Base-by-base conservation (phyloP, 2,329 filamentous ascomycete genomes). In the Hirsutella minnesotensis region DNA sequence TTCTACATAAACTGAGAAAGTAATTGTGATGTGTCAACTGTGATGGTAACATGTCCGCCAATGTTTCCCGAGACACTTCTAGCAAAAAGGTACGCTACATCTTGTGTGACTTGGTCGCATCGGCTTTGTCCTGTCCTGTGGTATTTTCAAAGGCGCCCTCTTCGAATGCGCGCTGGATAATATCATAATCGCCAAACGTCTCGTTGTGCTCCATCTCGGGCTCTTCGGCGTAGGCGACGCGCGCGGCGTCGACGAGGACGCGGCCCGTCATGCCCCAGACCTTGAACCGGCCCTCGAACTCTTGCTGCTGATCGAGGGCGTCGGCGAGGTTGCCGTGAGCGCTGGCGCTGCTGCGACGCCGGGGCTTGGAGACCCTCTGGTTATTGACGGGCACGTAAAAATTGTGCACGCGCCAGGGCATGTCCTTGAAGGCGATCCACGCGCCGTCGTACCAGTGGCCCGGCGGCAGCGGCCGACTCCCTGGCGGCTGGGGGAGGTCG, bases 251-350 rank as follows among this genome's bases (percentile, higher is more conserved):
- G 5, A 95, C 86, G 43, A 95, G 61, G 43, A 96, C 90, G 41
- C 87, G 71, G 3, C 87, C 90, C 42, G 90, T 96, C 86, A 96
- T 90, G 15, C 90, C 90, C 75, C 89, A 95, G 4, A 96, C 88
- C 51, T 84, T 80, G 63, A 92, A 95, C 31, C 83, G 70, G 3
- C 68, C 67, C 4, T 62, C 56, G 10, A 63, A 59, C 46, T 72
- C 65, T 47, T 66, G 56, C 38, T 66, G 67, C 48, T 72, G 67
- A 44, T 75, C 66, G 15, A 72, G 52, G 47, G 60, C 54, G 46
- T 67, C 64, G 3, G 61, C 62, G 38, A 68, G 54, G 35, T 65
- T 60, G 42, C 66, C 64, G 57, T 77, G 62, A 34, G 57, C 18
- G 40, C 22, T 22, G 24, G 21, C 27, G 33, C 41, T 30, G 34